Percentiles rank a stretch among this genome's conserved stretches.
Conservation (phyloP, 2,329 filamentous ascomycete species). For the Fusarium albidum region DNA sequence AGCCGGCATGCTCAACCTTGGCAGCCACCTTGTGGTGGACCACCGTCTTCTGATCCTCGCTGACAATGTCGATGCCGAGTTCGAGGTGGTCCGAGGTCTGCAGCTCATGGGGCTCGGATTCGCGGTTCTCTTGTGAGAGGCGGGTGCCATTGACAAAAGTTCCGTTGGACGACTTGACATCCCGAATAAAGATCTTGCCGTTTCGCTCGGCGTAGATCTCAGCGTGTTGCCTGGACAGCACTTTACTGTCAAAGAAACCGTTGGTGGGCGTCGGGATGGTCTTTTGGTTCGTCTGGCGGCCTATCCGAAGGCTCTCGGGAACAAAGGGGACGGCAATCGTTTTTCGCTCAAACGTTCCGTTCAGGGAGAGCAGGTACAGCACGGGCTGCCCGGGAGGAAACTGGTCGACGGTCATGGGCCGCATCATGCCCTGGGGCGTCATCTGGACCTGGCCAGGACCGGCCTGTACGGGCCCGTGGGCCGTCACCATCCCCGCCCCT, state of each 20-base stretch:
- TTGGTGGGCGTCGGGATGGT: constrained; percentile 90
- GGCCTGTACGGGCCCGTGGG: constrained; percentile 45
- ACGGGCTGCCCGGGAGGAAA: constrained; percentile 74
- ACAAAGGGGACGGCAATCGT: constrained; percentile 92
- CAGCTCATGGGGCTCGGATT: constrained; percentile 94
- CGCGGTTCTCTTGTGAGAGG: constrained; percentile 90
- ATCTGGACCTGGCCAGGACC: constrained; percentile 46
- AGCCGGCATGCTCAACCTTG: constrained; percentile 94
- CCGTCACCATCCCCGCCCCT: constrained; percentile 51
- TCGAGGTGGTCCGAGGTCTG: constrained; percentile 92
- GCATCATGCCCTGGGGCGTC: constrained; percentile 61
- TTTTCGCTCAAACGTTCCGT: constrained; percentile 96
- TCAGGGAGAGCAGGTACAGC: constrained; percentile 86
- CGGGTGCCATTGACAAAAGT: constrained; percentile 96
- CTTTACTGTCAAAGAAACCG: constrained; percentile 98
- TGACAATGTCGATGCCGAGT: constrained; percentile 97
- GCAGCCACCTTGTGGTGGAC: constrained; percentile 98
- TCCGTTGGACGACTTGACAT: constrained; percentile 98
- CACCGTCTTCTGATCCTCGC: constrained; percentile 97
- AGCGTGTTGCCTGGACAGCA: constrained; percentile 93
- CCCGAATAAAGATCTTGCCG: constrained; percentile 93
- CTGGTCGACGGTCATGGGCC: constrained; percentile 70
- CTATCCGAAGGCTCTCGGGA: constrained; percentile 94
- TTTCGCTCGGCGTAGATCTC: constrained; percentile 89
- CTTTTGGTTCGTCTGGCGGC: constrained; percentile 96